Evolutionary conservation across 2,329 filamentous ascomycete genomes (phyloP).

Genomic region (Xylaria sp.): DNA sequence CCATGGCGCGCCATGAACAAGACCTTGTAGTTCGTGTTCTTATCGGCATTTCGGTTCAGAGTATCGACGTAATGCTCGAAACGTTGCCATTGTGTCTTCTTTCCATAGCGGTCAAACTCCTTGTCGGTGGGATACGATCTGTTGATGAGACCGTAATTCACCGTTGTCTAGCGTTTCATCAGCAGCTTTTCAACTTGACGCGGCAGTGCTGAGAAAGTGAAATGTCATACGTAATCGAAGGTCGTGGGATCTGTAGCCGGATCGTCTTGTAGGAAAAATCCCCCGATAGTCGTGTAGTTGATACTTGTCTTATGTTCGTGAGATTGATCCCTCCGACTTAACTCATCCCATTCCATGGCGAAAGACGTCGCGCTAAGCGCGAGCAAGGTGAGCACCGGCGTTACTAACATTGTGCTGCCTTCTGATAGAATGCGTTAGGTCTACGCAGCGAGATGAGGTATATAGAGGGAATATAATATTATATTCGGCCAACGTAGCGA

Average conservation of each 20-base stretch:
- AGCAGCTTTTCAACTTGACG: neutral
- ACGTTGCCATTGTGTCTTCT: slow-evolving; percentile 71
- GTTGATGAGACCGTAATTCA: slow-evolving; percentile 74
- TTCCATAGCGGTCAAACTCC: slow-evolving; percentile 51
- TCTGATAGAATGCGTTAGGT: neutral
- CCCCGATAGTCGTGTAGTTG: slow-evolving; percentile 68
- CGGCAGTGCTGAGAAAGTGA: neutral
- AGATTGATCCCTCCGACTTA: slow-evolving; percentile 27
- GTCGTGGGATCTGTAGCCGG: slow-evolving; percentile 61
- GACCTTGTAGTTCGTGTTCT: slow-evolving; percentile 69
- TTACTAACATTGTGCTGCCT: slow-evolving; percentile 34
- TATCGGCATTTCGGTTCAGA: slow-evolving; percentile 60
- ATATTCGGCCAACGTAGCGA: neutral
- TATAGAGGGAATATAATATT: neutral
- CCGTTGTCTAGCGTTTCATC: slow-evolving; percentile 57
- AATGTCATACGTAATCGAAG: slow-evolving; percentile 70
- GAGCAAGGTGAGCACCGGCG: slow-evolving; percentile 36
- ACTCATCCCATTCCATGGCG: slow-evolving; percentile 41
- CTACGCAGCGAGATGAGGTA: neutral
- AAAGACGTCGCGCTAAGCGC: slow-evolving; percentile 39
- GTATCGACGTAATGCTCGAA: slow-evolving; percentile 67
- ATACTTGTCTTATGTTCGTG: slow-evolving; percentile 53
- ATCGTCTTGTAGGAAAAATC: slow-evolving; percentile 73
- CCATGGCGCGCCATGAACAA: slow-evolving; percentile 76
- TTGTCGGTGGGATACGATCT: slow-evolving; percentile 68